A percentile compares a stretch with the other conserved stretches of the same genome.
Evolutionary conservation across 148 eudicot species (phyloP).

Genomic region (Camellia sinensis): DNA sequence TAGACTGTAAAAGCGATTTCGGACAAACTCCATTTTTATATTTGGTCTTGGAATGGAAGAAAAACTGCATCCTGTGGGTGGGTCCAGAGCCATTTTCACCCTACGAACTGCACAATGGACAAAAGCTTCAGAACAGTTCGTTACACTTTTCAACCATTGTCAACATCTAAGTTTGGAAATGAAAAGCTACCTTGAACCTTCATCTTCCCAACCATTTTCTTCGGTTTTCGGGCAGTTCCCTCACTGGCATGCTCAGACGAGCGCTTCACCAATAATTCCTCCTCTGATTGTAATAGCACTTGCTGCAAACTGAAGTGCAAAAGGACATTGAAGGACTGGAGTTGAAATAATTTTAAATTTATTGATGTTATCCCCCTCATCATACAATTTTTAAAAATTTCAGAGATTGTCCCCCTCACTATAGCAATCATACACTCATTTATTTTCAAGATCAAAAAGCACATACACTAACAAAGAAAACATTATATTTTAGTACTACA

Average conservation of each 20-base stretch:
- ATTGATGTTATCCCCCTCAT: not conserved
- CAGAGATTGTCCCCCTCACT: not conserved
- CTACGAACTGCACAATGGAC: slow-evolving; percentile 62
- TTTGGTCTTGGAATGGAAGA: slow-evolving; percentile 53
- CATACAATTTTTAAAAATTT: not conserved
- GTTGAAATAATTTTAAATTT: not conserved
- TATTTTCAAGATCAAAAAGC: slow-evolving; percentile 3
- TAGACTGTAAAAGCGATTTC: slow-evolving; percentile 43
- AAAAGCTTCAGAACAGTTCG: slow-evolving; percentile 11
- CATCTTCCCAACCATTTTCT: slow-evolving; percentile 87
- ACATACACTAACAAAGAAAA: not conserved
- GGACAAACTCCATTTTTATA: slow-evolving; percentile 51
- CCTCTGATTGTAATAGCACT: slow-evolving; percentile 74
- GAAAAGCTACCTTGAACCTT: slow-evolving; percentile 74
- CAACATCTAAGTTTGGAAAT: slow-evolving; percentile 1
- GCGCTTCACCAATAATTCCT: slow-evolving; percentile 62
- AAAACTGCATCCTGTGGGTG: slow-evolving; percentile 79
- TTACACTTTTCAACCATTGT: not conserved
- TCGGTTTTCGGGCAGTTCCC: slow-evolving; percentile 66
- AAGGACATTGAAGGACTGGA: not conserved
- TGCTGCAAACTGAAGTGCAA: slow-evolving; percentile 57
- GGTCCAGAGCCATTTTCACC: slow-evolving; percentile 81
- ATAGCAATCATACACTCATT: not conserved
- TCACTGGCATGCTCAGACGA: slow-evolving; percentile 54
- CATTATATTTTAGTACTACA: not conserved